phyloP scores from a whole-genome alignment of 2,329 filamentous ascomycete genomes.

The Rhytidhysteron rufulum region DNA sequence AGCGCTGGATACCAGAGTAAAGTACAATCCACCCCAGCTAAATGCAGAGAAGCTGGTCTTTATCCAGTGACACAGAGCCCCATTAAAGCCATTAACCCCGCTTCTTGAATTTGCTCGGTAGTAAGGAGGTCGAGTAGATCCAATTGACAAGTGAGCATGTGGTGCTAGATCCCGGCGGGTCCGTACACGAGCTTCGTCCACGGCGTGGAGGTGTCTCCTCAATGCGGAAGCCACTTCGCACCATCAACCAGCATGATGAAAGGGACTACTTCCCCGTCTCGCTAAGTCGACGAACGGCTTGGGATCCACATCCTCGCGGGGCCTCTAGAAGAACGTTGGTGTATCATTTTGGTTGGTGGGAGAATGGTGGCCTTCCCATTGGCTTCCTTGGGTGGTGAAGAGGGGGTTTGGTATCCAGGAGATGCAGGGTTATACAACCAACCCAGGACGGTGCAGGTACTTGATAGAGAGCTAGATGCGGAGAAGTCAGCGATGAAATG shows the following conservation, averaged over 20 bases:
- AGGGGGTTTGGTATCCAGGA: constrained; percentile 12
- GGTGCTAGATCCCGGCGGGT: constrained; percentile 13
- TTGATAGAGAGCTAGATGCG: constrained; percentile 18
- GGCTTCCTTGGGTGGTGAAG: constrained; percentile 17
- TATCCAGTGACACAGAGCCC: constrained; percentile 12
- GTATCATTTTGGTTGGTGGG: too few species aligned
- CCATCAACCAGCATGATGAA: too few species aligned
- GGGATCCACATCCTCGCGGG: background rate
- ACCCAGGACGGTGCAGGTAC: too few species aligned
- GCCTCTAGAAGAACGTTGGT: too few species aligned
- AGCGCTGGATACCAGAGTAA: constrained; percentile 19
- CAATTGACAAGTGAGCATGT: background rate
- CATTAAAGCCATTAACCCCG: constrained; percentile 30
- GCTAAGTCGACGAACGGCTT: background rate
- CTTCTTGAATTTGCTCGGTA: constrained; percentile 19
- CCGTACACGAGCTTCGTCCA: constrained; percentile 13
- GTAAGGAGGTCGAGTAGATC: constrained; percentile 11
- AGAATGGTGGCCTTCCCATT: constrained; percentile 13
- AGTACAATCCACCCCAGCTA: constrained; percentile 22
- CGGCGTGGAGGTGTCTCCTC: too few species aligned
- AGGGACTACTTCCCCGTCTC: background rate
- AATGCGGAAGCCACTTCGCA: too few species aligned
- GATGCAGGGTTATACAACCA: constrained; percentile 6
- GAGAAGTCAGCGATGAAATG: constrained; percentile 18
- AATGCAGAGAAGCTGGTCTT: constrained; percentile 11